phyloP scores from a whole-genome alignment of 495 filamentous ascomycete species.

The Xylaria intraflava region DNA sequence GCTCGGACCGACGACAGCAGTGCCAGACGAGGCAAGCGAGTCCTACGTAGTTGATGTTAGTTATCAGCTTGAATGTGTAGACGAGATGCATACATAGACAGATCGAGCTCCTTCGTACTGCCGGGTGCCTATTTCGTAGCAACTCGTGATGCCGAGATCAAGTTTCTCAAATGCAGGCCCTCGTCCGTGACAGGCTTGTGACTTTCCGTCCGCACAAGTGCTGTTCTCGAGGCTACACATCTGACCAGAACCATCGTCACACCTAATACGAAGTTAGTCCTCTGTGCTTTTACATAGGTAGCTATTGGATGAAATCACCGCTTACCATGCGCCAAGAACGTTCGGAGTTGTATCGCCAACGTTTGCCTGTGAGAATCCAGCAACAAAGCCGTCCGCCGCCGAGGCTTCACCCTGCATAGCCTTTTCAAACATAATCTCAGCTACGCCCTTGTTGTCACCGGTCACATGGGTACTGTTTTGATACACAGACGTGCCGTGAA shows the following conservation, averaged over 20 bases:
- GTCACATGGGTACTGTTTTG: constrained; percentile 88
- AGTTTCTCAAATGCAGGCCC: constrained; percentile 66
- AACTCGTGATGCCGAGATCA: constrained; percentile 65
- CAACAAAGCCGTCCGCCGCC: constrained; percentile 61
- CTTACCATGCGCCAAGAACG: constrained; percentile 63
- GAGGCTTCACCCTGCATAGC: constrained; percentile 44
- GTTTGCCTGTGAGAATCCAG: constrained; percentile 89
- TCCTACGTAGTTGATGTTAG: constrained; percentile 24
- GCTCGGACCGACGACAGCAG: constrained; percentile 39
- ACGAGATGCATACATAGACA: constrained; percentile 45
- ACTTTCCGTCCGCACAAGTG: constrained; percentile 67
- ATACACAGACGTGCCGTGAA: constrained; percentile 86
- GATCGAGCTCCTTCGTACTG: constrained; percentile 59
- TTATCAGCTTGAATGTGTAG: neutral
- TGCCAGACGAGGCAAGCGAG: constrained; percentile 37
- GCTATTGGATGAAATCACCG: neutral
- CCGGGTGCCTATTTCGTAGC: constrained; percentile 64
- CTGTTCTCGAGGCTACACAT: constrained; percentile 62
- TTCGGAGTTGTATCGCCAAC: constrained; percentile 93
- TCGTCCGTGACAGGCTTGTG: constrained; percentile 71
- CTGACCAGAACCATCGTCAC: constrained; percentile 64
- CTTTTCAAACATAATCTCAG: constrained; percentile 76
- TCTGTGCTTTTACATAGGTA: neutral
- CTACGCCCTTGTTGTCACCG: constrained; percentile 96
- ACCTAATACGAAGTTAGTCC: constrained; percentile 27